Conservation (phyloP, 345 rosid genomes). For the Clarkia xantiana region DNA sequence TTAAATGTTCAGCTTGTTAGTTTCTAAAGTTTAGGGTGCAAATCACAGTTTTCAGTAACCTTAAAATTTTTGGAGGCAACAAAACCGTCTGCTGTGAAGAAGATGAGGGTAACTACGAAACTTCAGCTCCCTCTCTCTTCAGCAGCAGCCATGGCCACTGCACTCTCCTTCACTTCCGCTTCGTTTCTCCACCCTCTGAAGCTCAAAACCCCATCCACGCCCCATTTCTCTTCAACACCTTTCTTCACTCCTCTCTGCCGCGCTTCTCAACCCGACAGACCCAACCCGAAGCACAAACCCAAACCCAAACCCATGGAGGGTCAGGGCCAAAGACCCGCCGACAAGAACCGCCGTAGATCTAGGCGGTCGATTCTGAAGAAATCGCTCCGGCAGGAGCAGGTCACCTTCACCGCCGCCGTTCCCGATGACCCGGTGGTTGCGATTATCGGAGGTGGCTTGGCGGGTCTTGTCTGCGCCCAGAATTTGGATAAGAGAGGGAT, state of each 20-base stretch:
- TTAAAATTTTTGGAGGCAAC: too few species aligned
- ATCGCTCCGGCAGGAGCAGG: constrained; percentile 64
- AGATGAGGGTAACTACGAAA: not conserved
- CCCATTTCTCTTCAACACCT: constrained; percentile 10
- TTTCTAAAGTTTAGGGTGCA: too few species aligned
- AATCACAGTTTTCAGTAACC: too few species aligned
- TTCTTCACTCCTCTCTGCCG: constrained; percentile 13
- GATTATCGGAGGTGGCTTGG: constrained; percentile 82
- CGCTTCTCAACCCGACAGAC: too few species aligned
- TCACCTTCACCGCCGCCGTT: constrained; percentile 38
- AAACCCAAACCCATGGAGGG: constrained; percentile 17
- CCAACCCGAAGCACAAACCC: too few species aligned
- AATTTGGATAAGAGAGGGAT: constrained; percentile 63
- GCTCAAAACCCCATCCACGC: too few species aligned
- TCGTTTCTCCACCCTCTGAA: constrained; percentile 29
- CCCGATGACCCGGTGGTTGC: constrained; percentile 58
- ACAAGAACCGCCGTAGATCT: constrained; percentile 33
- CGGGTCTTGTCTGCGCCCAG: constrained; percentile 63
- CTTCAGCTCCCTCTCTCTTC: not conserved
- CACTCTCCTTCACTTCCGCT: constrained; percentile 21
- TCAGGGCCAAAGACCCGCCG: constrained; percentile 21
- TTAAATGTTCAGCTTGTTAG: too few species aligned
- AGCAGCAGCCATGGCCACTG: constrained; percentile 6
- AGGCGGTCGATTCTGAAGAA: constrained; percentile 71
- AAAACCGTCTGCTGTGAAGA: too few species aligned